Base-by-base conservation (phyloP, 1,284 basidiomycete genomes). In the Boletellus deceptivus region DNA sequence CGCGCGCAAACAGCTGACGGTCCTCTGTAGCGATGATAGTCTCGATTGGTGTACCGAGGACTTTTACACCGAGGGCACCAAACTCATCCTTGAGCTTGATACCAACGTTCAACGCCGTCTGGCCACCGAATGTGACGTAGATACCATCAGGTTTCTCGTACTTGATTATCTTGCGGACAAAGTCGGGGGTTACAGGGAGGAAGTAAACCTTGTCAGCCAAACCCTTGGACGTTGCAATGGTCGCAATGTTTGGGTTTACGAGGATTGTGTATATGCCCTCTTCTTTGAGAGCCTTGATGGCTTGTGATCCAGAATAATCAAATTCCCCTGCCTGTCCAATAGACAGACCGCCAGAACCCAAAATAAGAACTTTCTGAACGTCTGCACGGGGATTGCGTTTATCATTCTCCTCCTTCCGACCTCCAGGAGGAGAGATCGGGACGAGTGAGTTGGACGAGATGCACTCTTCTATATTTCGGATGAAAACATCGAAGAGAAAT, bases 121-220 rank as follows among this genome's bases (percentile, higher is more conserved):
- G 96, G 37, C 96, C 96, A 67, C 96, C 96, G 60, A 99, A 99
- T 1, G 96, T 98, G 59, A 95, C 93, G 71, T 98, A 98, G 68
- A 99, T 98, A 54, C 97, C 96, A 64, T 99, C 96, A 1, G 96
- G 96, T 65, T 93, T 91, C 80, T 99, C 96, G 75, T 93, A 96
- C 72, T 92, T 89, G 80, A 99, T 96, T 72, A 99, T 91, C 75
- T 96, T 97, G 69, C 89, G 88, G 52, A 99, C 94, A 64, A 98
- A 99, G 58, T 99, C 96, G 50, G 95, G 91, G 7, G 93, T 98
- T 54, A 99, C 96, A 43, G 96, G 97, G 5, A 99, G 80, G 80
- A 98, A 99, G 78, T 98, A 99, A 49, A 99, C 96, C 73, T 98
- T 98, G 77, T 99, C 96, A 33, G 96, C 96, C 44, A 99, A 83